These are phyloP conservation scores for Rugonectria rugulosa DNA, from an alignment of 2,329 filamentous ascomycete species.

Conservation along the genomic window DNA sequence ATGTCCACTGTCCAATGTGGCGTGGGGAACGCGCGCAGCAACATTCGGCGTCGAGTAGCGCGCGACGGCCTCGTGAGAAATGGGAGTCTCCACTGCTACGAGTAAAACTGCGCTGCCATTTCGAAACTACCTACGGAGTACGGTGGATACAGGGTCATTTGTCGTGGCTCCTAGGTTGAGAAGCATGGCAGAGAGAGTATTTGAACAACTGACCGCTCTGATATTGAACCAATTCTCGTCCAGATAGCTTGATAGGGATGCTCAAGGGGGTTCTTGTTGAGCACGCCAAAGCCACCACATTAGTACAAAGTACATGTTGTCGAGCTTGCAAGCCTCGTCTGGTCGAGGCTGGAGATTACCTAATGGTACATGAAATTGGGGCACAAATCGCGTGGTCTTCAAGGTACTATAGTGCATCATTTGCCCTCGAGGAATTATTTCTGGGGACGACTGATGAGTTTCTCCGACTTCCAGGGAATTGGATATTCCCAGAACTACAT, in stretches of 20 bases:
- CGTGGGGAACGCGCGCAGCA: slow-evolving; percentile 31
- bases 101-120: slow-evolving; percentile 17
- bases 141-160: slow-evolving; percentile 28
- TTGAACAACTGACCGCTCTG: background rate
- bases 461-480: background rate
- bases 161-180: too few relatives aligned
- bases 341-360: background rate
- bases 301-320: too few relatives aligned
- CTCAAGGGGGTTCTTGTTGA: too few relatives aligned
- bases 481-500: too few relatives aligned
- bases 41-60: slow-evolving; percentile 35
- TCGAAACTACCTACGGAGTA: slow-evolving; percentile 30
- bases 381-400: background rate
- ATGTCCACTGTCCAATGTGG: slow-evolving; percentile 16
- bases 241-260: background rate
- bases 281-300: too few relatives aligned
- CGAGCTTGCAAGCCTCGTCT: background rate
- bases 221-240: background rate
- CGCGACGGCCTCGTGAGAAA: slow-evolving; percentile 24
- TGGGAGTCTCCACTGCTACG: slow-evolving; percentile 26
- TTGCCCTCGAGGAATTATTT: background rate
- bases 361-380: background rate
- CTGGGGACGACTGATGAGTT: too few relatives aligned
- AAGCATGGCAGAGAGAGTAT: too few relatives aligned
- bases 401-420: background rate